phyloP scores from a whole-genome alignment of 768 basidiomycete genomes.

The Solioccasus polychromus region DNA sequence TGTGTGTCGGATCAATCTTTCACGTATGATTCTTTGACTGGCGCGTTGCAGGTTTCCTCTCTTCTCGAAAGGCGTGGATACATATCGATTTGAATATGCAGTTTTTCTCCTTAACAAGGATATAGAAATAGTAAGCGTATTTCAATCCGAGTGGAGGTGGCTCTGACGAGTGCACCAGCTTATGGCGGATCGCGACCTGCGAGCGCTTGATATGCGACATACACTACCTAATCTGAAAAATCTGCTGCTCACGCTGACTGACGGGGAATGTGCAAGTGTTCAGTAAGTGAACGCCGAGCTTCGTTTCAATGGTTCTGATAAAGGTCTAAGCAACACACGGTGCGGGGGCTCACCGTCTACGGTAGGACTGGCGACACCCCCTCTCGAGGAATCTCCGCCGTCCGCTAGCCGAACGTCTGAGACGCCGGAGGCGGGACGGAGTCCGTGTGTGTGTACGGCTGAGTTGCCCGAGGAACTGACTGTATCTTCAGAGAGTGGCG shows the following conservation, averaged over 20 bases:
- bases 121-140: conserved; percentile 75
- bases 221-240: conserved; percentile 97
- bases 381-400: conserved; percentile 16
- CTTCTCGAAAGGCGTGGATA: conserved; percentile 92
- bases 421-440: conserved; percentile 27
- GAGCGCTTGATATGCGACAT: conserved; percentile 90
- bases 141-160: background rate
- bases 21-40: conserved; percentile 5
- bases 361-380: conserved; percentile 25
- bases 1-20: conserved; percentile 50
- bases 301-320: conserved; percentile 10
- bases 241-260: conserved; percentile 79
- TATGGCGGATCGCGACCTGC: conserved; percentile 86
- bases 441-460: conserved; percentile 5
- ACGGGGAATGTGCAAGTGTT: conserved; percentile 52
- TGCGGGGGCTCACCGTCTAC: conserved; percentile 20
- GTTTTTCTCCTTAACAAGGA: conserved; percentile 97
- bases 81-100: conserved; percentile 96
- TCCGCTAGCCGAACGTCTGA: conserved; percentile 13
- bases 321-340: conserved; percentile 15
- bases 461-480: conserved; percentile 32
- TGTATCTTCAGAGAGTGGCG: conserved; percentile 52
- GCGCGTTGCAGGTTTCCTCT: conserved; percentile 76
- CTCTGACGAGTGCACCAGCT: conserved; percentile 47
- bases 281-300: conserved; percentile 38